Evolutionary conservation across 805 yeast species (phyloP).

Genomic region (Candida schatavii): DNA sequence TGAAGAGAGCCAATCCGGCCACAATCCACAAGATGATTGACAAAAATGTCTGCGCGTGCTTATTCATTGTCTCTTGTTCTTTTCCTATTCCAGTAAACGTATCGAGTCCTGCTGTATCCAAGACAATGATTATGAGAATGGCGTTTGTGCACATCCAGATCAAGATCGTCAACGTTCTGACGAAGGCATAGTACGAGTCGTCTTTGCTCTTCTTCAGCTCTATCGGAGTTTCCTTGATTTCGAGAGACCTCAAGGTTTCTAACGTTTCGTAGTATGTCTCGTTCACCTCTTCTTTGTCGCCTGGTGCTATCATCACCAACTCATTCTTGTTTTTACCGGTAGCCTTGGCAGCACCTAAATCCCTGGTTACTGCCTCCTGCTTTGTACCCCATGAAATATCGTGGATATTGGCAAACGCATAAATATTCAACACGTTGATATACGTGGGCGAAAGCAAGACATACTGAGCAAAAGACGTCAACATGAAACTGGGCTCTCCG

Average conservation of each 20-base stretch:
- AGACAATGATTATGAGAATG: conserved; percentile 75
- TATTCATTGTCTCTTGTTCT: conserved; percentile 25
- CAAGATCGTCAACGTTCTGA: conserved; percentile 85
- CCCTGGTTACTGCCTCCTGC: conserved; percentile 67
- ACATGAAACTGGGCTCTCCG: conserved; percentile 90
- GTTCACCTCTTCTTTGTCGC: conserved; percentile 74
- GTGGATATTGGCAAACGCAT: conserved; percentile 94
- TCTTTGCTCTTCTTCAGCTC: conserved; percentile 33
- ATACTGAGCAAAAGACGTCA: conserved; percentile 84
- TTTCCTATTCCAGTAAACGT: conserved; percentile 33
- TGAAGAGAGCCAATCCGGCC: conserved; percentile 81
- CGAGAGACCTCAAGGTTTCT: conserved; percentile 47
- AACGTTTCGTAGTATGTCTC: conserved; percentile 65
- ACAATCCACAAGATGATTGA: conserved; percentile 90
- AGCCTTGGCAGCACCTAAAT: conserved; percentile 80
- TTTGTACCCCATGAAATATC: conserved; percentile 98
- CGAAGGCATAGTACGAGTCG: conserved; percentile 83
- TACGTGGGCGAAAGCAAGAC: conserved; percentile 83
- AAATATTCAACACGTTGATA: conserved; percentile 85
- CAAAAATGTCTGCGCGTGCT: conserved; percentile 64
- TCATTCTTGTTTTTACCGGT: conserved; percentile 35
- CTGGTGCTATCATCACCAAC: conserved; percentile 53
- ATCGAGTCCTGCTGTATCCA: conserved; percentile 77
- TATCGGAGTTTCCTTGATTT: conserved; percentile 29
- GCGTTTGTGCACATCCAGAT: conserved; percentile 88